phyloP scores from a whole-genome alignment of 768 basidiomycete genomes.

The Collybia nuda region DNA sequence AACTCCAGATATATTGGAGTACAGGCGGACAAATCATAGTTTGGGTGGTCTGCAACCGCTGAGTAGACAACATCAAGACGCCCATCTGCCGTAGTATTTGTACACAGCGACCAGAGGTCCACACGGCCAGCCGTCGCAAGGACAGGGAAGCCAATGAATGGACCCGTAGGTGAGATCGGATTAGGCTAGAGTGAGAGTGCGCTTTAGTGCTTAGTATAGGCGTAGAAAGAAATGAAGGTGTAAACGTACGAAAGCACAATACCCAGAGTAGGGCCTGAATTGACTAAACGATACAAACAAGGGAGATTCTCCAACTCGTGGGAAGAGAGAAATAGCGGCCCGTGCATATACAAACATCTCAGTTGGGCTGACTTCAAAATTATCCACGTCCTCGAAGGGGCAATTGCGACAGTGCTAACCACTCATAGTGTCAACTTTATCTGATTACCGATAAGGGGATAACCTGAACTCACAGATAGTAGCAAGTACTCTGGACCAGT shows the following conservation, averaged over 20 bases:
- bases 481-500: no score
- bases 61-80: conserved; percentile 26
- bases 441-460: no score
- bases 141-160: conserved; percentile 18
- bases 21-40: conserved; percentile 19
- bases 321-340: conserved; percentile 3
- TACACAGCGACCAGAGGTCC: conserved; percentile 22
- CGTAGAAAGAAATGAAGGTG: neutral
- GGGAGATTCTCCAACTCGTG: conserved; percentile 16
- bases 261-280: conserved; percentile 11
- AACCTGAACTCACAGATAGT: no score
- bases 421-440: no score
- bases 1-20: conserved; percentile 11
- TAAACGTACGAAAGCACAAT: conserved; percentile 14
- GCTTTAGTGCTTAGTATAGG: neutral
- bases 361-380: no score
- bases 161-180: conserved; percentile 14
- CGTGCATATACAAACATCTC: no score
- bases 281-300: conserved; percentile 13
- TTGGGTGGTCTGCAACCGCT: conserved; percentile 20
- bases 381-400: no score
- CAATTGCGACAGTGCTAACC: no score
- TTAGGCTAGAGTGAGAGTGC: conserved; percentile 9
- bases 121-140: conserved; percentile 14
- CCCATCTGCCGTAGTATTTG: conserved; percentile 19